Evolutionary conservation across 2,329 filamentous ascomycete genomes (phyloP).

Genomic region (Ophiostoma novo-ulmi): DNA sequence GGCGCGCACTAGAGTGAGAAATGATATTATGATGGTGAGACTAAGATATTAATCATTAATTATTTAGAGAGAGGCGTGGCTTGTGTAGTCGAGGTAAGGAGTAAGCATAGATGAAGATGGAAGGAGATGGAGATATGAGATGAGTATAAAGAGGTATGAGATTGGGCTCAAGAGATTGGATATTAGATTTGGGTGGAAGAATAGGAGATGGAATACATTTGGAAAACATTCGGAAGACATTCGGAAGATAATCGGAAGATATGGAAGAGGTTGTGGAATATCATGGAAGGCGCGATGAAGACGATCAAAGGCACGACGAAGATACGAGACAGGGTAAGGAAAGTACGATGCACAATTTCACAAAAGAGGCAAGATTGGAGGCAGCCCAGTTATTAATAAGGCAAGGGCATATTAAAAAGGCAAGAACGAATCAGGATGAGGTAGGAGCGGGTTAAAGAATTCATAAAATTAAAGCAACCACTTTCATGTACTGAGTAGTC

Average conservation of each 20-base stretch:
- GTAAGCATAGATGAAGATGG: background rate
- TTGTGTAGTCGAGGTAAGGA: background rate
- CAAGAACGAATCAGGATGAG: background rate
- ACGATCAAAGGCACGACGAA: background rate
- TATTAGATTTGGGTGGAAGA: background rate
- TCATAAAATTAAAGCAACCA: too few relatives aligned
- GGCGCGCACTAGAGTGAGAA: slow-evolving; percentile 14
- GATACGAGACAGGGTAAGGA: background rate
- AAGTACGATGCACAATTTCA: background rate
- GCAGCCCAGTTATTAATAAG: background rate
- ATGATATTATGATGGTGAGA: background rate
- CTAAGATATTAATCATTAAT: background rate
- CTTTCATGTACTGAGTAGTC: too few relatives aligned
- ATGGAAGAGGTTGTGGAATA: background rate
- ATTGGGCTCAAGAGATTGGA: background rate
- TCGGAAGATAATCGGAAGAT: background rate
- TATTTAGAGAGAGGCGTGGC: background rate
- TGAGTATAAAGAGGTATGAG: background rate
- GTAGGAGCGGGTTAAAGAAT: background rate
- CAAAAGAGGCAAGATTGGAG: background rate
- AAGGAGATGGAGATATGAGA: background rate
- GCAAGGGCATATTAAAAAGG: background rate
- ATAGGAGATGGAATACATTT: background rate
- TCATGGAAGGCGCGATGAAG: background rate
- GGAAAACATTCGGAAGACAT: background rate